A percentile compares a stretch with the other conserved stretches of the same genome.
Evolutionary conservation across 495 filamentous ascomycete species (phyloP).

Genomic region (Neurospora intermedia): DNA sequence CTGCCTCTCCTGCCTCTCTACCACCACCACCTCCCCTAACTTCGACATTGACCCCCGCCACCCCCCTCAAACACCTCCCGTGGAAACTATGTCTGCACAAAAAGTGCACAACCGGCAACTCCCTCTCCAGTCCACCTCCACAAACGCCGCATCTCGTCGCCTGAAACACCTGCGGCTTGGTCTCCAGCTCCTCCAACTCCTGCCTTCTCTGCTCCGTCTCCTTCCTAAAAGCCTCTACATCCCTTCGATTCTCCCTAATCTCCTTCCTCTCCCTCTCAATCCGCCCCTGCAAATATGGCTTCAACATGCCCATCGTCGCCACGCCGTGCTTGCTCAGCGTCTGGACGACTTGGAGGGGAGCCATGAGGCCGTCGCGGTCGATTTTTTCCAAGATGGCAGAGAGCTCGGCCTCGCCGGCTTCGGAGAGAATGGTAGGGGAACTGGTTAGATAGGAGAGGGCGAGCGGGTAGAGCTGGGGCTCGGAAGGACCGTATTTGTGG

Average conservation of each 20-base stretch:
- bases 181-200: conserved; percentile 64
- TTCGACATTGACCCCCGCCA: conserved; percentile 16
- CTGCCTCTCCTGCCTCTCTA: conserved; percentile 36
- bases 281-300: conserved; percentile 78
- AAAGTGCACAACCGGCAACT: conserved; percentile 88
- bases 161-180: conserved; percentile 82
- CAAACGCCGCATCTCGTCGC: conserved; percentile 78
- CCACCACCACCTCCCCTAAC: conserved; percentile 10
- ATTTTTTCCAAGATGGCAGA: conserved; percentile 74
- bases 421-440: conserved; percentile 65
- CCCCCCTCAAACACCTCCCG: conserved; percentile 59
- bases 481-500: conserved; percentile 80
- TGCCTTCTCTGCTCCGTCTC: conserved; percentile 72
- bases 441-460: conserved; percentile 91
- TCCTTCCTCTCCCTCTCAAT: conserved; percentile 82
- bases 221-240: conserved; percentile 72
- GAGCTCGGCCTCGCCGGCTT: conserved; percentile 76
- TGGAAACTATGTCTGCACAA: conserved; percentile 96
- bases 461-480: conserved; percentile 87
- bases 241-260: conserved; percentile 69
- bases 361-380: conserved; percentile 83
- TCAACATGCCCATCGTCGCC: conserved; percentile 94
- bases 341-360: conserved; percentile 92
- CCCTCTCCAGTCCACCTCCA: conserved; percentile 45
- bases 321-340: conserved; percentile 55